Evolutionary conservation across 805 yeast species (phyloP), one percentile per base, ranked within the genome.

Genomic region (Ogataea saltuana): DNA sequence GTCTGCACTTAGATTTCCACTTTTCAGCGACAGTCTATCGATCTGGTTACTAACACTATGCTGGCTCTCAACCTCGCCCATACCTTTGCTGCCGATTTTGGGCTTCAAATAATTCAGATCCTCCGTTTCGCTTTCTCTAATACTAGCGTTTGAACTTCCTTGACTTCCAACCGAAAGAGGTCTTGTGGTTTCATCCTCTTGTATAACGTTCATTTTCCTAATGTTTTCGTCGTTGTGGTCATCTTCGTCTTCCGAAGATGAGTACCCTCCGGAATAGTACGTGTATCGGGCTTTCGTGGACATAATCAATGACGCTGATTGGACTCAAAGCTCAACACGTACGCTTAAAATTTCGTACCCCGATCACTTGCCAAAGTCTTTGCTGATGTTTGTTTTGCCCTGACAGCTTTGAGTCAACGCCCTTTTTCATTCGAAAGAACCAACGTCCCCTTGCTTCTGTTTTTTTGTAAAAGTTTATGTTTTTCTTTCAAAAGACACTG

Each of bases 241-340:
- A n/a, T 37, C 45, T 12, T 44, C 46, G 25, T 47, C 48, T 11
- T 47, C 51, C 15, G 44, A 38, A 12, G 49, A 42, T 4, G 49
- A 42, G 30, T 40, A 41, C 12, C 43, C 45, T 4, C 46, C 44
- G 4, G 38, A 18, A 22, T 42, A 46, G 32, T 46, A 46, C 12
- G 41, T 28, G 22, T 46, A 40, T 20, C 39, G 39, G 17, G 39
- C 35, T 13, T 42, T 37, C 12, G 33, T 22, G 12, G 50, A 22
- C 50, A 42, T 42, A 5, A 12, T 32, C 12, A 19, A 4, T 31
- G 7, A 10, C 12, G 12, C 12, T 15, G 33, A n/a, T n/a, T n/a
- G n/a, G n/a, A n/a, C n/a, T n/a, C n/a, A n/a, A n/a, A n/a, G n/a
- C n/a, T n/a, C n/a, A n/a, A n/a, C n/a, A n/a, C n/a, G n/a, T n/a